Evolutionary conservation across 495 filamentous ascomycete genomes (phyloP), one percentile per base, ranked within the genome.

Genomic region (Sordaria brevicollis): DNA sequence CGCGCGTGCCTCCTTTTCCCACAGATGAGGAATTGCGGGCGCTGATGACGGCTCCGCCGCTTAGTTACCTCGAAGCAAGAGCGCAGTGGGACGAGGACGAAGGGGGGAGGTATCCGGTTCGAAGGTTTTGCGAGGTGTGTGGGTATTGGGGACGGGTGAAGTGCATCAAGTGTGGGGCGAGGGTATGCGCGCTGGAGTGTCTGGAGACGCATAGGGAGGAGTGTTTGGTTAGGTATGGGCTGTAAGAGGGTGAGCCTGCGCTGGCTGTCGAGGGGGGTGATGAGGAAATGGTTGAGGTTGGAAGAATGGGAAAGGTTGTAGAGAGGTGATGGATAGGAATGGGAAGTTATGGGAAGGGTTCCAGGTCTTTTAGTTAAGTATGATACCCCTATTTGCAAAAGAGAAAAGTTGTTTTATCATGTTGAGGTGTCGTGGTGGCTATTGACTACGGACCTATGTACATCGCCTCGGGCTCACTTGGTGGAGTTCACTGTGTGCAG

Each of bases 141-240:
- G 93, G 93, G 35, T 96, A 95, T 79, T 97, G 94, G 93, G 93
- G 93, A 1, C 85, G 90, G 72, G 90, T 93, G 35, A 87, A 86
- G 79, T 97, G 93, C 79, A 87, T 90, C 81, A 93, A 89, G 79
- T 97, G 93, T 80, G 92, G 92, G 38, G 83, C 86, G 68, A 79
- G 92, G 72, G 91, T 90, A 11, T 97, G 93, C 80, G 91, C 92
- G 71, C 78, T 97, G 68, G 90, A 91, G 71, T 97, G 93, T 78
- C 87, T 94, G 72, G 86, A 87, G 72, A 82, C 86, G 54, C 93
- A 97, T 83, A 88, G 91, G 74, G 91, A 93, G 79, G 92, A 87
- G 74, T 87, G 85, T 65, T 78, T 85, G 37, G 81, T 88, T 41
- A 83, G 91, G 73, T 97, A 94, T 81, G 89, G 90, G 65, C 79